A percentile compares a stretch with the other conserved stretches of the same genome.
Evolutionary conservation across 345 rosid genomes (phyloP).

Genomic region (Salix koriyanagi): DNA sequence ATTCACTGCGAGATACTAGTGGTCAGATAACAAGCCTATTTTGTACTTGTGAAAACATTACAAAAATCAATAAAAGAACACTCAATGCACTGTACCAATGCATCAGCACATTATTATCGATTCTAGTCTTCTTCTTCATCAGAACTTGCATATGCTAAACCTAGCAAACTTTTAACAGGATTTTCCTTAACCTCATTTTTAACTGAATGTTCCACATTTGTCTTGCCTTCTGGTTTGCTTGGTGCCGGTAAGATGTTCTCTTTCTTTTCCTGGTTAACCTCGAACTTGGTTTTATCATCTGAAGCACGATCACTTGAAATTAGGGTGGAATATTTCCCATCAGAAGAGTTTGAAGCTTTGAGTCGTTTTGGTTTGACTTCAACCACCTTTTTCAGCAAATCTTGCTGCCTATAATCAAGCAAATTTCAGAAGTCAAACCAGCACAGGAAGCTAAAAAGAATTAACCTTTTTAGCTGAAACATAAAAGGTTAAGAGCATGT

Average conservation of each 20-base stretch:
- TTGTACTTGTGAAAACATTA: background rate
- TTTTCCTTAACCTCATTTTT: constrained; percentile 17
- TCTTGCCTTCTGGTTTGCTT: constrained; percentile 25
- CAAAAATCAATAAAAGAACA: background rate
- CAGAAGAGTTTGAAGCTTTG: constrained; percentile 35
- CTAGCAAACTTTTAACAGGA: constrained; percentile 59
- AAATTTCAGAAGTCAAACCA: background rate
- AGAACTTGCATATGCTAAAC: constrained; percentile 81
- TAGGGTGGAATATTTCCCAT: constrained; percentile 23
- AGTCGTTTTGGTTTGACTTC: constrained; percentile 79
- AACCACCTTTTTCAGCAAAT: constrained; percentile 75
- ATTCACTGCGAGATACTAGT: background rate
- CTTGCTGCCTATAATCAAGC: constrained; percentile 65
- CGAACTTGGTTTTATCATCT: constrained; percentile 15
- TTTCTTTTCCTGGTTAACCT: constrained; percentile 28
- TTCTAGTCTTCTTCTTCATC: constrained; percentile 57
- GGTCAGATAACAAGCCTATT: background rate
- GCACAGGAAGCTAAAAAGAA: background rate
- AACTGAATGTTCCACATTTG: constrained; percentile 14
- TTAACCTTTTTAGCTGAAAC: background rate
- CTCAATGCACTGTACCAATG: constrained; percentile 26
- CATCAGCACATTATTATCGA: background rate
- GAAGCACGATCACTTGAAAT: constrained; percentile 26
- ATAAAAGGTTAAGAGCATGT: background rate
- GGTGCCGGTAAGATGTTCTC: constrained; percentile 16